Percentiles rank a stretch among this genome's conserved stretches.
These are phyloP conservation scores for Volutella citrinella DNA, from an alignment of 2,329 filamentous ascomycete genomes.

Conservation along the genomic window DNA sequence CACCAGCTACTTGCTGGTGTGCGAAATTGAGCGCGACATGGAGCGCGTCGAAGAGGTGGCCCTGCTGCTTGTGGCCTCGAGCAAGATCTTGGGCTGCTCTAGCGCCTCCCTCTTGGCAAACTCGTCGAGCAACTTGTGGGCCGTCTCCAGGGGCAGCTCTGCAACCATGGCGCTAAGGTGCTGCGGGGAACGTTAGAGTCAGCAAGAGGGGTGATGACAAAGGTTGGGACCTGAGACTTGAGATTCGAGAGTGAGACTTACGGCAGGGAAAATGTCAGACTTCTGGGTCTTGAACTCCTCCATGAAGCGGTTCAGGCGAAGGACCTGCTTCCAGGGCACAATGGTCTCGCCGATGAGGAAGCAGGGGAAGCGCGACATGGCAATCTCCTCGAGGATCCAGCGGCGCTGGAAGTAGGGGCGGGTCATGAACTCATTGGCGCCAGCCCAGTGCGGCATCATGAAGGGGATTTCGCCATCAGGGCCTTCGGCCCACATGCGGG, in stretches of 20 bases:
- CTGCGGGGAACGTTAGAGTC: background rate
- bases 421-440: constrained; percentile 26
- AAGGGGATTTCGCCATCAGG: constrained; percentile 20
- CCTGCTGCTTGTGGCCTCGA: too few relatives aligned
- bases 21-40: too few relatives aligned
- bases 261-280: constrained; percentile 27
- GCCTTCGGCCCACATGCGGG: constrained; percentile 18
- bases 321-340: constrained; percentile 34
- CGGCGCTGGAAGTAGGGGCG: constrained; percentile 33
- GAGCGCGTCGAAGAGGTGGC: too few relatives aligned
- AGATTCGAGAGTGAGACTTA: too few relatives aligned
- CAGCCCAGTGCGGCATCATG: constrained; percentile 20
- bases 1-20: too few relatives aligned
- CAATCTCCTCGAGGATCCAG: constrained; percentile 36
- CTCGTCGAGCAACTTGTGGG: constrained; percentile 16
- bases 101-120: constrained; percentile 14
- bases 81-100: constrained; percentile 17
- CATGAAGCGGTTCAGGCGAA: constrained; percentile 31
- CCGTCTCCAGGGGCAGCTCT: constrained; percentile 16
- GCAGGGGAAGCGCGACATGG: constrained; percentile 29
- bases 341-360: constrained; percentile 34
- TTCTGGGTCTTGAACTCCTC: constrained; percentile 34
- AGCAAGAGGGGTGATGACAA: too few relatives aligned
- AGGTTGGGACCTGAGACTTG: too few relatives aligned
- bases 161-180: constrained; percentile 4